These are phyloP conservation scores for Inonotus hispidus DNA, from an alignment of 1,284 basidiomycete genomes.

Conservation along the genomic window DNA sequence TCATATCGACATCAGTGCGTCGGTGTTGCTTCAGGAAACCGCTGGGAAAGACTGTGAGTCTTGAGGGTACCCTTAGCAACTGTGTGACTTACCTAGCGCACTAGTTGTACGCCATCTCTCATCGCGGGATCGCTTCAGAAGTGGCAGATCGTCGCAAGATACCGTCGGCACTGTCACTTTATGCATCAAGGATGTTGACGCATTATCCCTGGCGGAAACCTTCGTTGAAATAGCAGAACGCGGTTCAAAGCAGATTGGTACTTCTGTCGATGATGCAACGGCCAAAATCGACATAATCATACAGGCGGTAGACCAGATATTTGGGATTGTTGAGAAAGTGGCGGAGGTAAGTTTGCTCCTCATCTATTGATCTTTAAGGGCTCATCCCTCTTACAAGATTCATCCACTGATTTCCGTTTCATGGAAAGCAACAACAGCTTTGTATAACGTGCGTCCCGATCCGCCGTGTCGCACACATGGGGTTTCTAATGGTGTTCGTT, in stretches of 20 bases:
- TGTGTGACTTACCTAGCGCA: neutral
- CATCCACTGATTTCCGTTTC: neutral
- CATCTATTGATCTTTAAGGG: neutral
- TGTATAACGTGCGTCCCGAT: neutral
- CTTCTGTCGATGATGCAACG: no score
- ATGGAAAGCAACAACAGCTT: neutral
- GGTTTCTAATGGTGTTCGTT: neutral
- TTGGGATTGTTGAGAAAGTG: neutral
- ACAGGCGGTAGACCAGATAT: neutral
- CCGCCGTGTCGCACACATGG: neutral
- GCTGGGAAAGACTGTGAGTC: neutral
- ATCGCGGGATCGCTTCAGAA: no score
- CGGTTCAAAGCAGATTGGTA: no score
- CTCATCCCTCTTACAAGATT: neutral
- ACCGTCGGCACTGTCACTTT: no score
- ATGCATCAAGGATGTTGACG: no score
- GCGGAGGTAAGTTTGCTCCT: neutral
- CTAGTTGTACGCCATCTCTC: neutral
- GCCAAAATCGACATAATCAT: no score
- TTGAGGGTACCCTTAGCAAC: neutral
- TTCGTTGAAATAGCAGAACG: no score
- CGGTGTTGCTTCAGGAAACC: neutral
- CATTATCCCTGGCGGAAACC: no score
- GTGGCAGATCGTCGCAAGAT: no score
- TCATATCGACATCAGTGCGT: neutral